These are phyloP conservation scores for Haplosporangium gracile DNA, from an alignment of 192 early-diverging fungal genomes.

Conservation along the genomic window DNA sequence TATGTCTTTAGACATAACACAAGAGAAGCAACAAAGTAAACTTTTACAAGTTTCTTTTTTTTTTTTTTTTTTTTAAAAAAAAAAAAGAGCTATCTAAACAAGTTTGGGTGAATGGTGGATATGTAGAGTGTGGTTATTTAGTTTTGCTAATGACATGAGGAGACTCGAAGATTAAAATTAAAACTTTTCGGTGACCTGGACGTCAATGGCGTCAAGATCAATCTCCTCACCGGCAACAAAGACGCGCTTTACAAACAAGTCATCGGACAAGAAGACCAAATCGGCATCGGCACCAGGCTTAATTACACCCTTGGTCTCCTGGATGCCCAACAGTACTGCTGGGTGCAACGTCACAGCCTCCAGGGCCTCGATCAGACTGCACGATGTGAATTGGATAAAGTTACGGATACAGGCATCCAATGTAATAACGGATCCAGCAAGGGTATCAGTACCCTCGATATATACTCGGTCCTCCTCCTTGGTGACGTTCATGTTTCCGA, in stretches of 20 bases:
- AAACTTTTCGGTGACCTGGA: slow-evolving; percentile 52
- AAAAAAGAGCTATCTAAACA: not conserved
- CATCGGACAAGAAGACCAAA: slow-evolving; percentile 78
- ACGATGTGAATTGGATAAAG: slow-evolving; percentile 82
- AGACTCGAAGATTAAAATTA: not conserved
- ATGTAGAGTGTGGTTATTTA: not conserved
- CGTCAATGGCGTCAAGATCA: slow-evolving; percentile 51
- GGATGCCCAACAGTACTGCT: slow-evolving; percentile 79
- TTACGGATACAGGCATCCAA: slow-evolving; percentile 84
- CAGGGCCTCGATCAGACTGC: slow-evolving; percentile 81
- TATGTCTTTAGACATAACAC: not conserved
- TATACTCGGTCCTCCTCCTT: slow-evolving; percentile 74
- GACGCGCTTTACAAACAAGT: slow-evolving; percentile 74
- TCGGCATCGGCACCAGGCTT: slow-evolving; percentile 82
- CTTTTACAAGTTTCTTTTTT: not conserved
- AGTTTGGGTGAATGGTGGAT: not conserved
- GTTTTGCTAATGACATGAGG: not conserved
- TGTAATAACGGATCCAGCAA: slow-evolving; percentile 79
- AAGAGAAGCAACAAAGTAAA: not conserved
- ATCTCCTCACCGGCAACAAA: slow-evolving; percentile 80
- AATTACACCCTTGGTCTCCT: slow-evolving; percentile 79
- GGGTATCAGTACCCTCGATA: slow-evolving; percentile 79
- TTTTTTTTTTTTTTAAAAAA: not conserved
- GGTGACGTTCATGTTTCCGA: slow-evolving; percentile 77
- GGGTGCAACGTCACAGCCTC: slow-evolving; percentile 86